Evolutionary conservation across 164 flowering plant species (phyloP).

Genomic region (Sedum album): DNA sequence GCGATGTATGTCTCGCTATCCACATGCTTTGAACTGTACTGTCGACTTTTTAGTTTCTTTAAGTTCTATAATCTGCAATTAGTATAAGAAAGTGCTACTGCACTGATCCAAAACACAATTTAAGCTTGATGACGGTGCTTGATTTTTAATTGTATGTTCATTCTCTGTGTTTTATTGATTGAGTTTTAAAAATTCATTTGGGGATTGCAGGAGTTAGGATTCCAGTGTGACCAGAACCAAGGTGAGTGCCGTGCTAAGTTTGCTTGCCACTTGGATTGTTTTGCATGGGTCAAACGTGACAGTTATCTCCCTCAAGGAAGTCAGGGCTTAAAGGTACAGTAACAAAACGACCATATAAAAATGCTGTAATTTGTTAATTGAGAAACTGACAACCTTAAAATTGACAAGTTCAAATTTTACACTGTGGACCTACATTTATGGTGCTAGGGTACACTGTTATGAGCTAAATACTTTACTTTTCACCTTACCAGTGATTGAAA

Average conservation of each 20-base stretch:
- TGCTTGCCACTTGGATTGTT: conserved; percentile 97
- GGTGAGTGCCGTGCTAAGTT: conserved; percentile 98
- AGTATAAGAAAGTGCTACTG: not conserved
- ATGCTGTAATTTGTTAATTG: not conserved
- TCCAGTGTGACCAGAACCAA: conserved; percentile 79
- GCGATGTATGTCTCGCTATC: conserved; percentile 43
- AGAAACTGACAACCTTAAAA: not conserved
- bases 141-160: not conserved
- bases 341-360: not conserved
- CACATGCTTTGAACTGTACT: not conserved
- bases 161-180: not conserved
- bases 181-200: not conserved
- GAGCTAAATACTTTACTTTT: not conserved
- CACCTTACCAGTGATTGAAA: not conserved
- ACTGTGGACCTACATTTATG: not conserved
- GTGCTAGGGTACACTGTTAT: not conserved
- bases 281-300: conserved; percentile 99
- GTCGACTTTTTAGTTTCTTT: not conserved
- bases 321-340: conserved; percentile 83
- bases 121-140: not conserved
- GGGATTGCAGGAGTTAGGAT: conserved; percentile 72
- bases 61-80: not conserved
- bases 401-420: not conserved
- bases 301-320: conserved; percentile 99
- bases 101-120: not conserved